Percentiles rank a stretch among this genome's conserved stretches.
Evolutionary conservation across 2,329 filamentous ascomycete species (phyloP).

Genomic region (Cladorrhinum sp.): DNA sequence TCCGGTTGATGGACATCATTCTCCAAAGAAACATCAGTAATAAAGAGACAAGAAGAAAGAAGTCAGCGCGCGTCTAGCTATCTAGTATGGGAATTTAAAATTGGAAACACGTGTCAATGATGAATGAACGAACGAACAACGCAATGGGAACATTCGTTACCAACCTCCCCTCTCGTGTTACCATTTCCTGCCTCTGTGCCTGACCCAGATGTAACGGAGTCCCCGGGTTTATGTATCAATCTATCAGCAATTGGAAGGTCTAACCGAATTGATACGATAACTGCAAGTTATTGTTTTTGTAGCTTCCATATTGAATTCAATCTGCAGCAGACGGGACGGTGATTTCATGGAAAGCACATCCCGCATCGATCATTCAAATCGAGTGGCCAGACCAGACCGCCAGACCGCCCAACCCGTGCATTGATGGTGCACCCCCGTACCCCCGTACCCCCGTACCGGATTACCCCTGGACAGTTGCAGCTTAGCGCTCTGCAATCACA

Average conservation of each 20-base stretch:
- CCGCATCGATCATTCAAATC: conserved; percentile 15
- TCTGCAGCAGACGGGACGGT: conserved; percentile 3
- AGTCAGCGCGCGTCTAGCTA: conserved; percentile 17
- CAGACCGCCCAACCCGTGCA: conserved; percentile 1
- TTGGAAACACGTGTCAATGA: not conserved
- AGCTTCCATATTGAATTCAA: conserved; percentile 8
- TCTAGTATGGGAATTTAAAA: not conserved
- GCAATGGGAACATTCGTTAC: not conserved
- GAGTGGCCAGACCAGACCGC: conserved; percentile 12
- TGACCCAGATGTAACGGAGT: no score
- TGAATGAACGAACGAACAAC: not conserved
- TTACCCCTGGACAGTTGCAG: conserved; percentile 18
- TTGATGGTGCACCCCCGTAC: conserved; percentile 3
- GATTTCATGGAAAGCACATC: not conserved
- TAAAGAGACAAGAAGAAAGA: not conserved
- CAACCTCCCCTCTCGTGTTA: not conserved
- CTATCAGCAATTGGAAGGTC: no score
- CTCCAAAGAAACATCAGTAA: not conserved
- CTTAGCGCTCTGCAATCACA: conserved; percentile 20
- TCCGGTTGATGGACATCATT: not conserved
- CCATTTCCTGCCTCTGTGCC: not conserved
- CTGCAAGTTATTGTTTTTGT: not conserved
- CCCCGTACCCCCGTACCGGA: not conserved
- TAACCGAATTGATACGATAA: not conserved
- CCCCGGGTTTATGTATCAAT: no score